A percentile compares a stretch with the other conserved stretches of the same genome.
phyloP scores from a whole-genome alignment of 1,284 basidiomycete species.

The Heterobasidion irregulare region DNA sequence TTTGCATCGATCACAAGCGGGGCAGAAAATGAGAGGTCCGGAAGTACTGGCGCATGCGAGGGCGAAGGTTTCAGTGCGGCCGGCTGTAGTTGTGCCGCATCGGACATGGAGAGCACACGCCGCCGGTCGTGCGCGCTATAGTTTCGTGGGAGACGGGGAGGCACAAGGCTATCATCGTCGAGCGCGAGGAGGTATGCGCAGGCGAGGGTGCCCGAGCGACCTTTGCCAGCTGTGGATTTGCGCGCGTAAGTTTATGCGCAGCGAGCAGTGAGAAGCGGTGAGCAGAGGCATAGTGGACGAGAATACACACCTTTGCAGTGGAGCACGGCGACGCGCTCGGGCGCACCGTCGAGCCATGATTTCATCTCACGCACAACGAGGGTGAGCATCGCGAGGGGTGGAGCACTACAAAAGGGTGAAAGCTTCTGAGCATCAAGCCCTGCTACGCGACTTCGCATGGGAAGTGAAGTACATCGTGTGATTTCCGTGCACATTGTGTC shows the following conservation, averaged over 20 bases:
- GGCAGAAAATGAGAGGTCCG: too few species aligned
- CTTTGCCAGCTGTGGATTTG: conserved; percentile 56
- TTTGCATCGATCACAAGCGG: too few species aligned
- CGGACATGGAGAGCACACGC: background rate
- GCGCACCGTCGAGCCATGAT: conserved; percentile 65
- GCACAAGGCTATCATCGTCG: conserved; percentile 33
- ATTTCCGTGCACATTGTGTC: too few species aligned
- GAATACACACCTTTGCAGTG: conserved; percentile 74
- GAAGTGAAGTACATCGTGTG: too few species aligned
- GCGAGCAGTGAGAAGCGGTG: background rate
- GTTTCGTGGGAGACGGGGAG: conserved; percentile 38
- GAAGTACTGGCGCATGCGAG: too few species aligned
- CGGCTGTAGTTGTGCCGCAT: too few species aligned
- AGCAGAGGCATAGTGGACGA: background rate
- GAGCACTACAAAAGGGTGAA: conserved; percentile 19
- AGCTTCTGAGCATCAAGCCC: too few species aligned
- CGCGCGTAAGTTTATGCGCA: background rate
- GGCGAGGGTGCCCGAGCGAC: conserved; percentile 75
- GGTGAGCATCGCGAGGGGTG: conserved; percentile 75
- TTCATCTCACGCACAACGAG: conserved; percentile 74
- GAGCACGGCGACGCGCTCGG: conserved; percentile 69
- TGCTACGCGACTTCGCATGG: too few species aligned
- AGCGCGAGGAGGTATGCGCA: conserved; percentile 73
- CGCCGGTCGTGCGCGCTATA: conserved; percentile 23
- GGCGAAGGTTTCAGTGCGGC: too few species aligned